phyloP scores from a whole-genome alignment of 768 basidiomycete genomes.

The Kwoniella sp. region DNA sequence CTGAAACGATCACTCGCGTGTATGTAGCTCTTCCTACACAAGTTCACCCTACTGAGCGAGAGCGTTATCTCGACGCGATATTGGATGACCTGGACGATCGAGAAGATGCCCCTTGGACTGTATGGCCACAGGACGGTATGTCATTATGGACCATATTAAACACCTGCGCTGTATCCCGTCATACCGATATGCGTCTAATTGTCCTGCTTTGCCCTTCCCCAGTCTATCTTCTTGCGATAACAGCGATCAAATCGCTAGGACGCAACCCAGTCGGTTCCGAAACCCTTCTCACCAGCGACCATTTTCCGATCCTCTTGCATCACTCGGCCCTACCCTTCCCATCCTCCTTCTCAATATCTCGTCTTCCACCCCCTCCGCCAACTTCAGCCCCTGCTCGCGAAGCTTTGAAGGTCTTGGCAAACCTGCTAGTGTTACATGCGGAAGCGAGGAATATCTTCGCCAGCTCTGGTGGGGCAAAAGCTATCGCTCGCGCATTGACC shows the following conservation, averaged over 20 bases:
- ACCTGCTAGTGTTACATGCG: slow-evolving; percentile 61
- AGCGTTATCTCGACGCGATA: slow-evolving; percentile 64
- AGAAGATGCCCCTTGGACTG: slow-evolving; percentile 58
- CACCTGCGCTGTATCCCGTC: slow-evolving; percentile 3
- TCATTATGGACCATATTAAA: too few relatives aligned
- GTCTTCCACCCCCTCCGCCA: slow-evolving; percentile 10
- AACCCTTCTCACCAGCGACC: slow-evolving; percentile 61
- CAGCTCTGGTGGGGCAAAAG: slow-evolving; percentile 27
- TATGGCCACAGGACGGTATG: slow-evolving; percentile 65
- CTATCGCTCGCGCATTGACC: slow-evolving; percentile 36
- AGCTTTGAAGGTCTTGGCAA: slow-evolving; percentile 64
- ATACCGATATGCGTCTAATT: not conserved
- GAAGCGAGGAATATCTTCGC: slow-evolving; percentile 28
- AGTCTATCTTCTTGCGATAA: slow-evolving; percentile 72
- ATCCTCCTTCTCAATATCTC: slow-evolving; percentile 14
- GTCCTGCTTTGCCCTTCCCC: slow-evolving; percentile 20
- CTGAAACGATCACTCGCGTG: too few relatives aligned
- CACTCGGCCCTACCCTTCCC: slow-evolving; percentile 36
- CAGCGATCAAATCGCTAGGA: slow-evolving; percentile 74
- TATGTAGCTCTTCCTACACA: slow-evolving; percentile 61
- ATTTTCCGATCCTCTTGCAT: slow-evolving; percentile 43
- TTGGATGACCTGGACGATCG: slow-evolving; percentile 65
- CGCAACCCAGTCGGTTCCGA: slow-evolving; percentile 70
- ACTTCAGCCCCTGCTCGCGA: slow-evolving; percentile 30
- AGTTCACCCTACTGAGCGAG: slow-evolving; percentile 61